Evolutionary conservation across 192 early-diverging fungal genomes (phyloP), one percentile per base, ranked within the genome.

Genomic region (Backusella australiensis): DNA sequence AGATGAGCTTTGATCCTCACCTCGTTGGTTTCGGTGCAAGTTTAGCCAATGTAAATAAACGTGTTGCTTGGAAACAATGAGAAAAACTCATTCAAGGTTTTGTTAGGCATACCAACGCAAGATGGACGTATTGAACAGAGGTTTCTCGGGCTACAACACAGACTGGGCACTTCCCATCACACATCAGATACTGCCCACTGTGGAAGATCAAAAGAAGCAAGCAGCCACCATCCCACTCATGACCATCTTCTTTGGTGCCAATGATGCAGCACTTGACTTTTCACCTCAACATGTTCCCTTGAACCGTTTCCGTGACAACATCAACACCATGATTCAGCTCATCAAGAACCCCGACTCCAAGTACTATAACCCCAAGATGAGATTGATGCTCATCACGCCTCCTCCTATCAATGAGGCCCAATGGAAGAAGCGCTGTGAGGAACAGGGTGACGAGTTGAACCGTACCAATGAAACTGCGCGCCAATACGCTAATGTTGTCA

Each of bases 201-300:
- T 76, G 19, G 49, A 72, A 23, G 36, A 82, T 14, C 49, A 73
- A 46, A n/a, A 72, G 23, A n/a, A 36, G 39, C 12, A 71, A 35
- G 34, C 39, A 4, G 32, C 87, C 1, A 72, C 82, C 17, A 81
- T 92, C 35, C 78, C 80, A 14, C 84, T 95, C 35, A 76, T 95
- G 78, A 88, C 86, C n/a, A 76, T 97, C 26, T 94, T 93, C 68
- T 87, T 94, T 69, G 96, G 96, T 26, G 89, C 96, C 6, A 96
- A 96, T 78, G 96, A 97, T 79, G 88, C 93, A 0, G 86, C 85
- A 0, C 63, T 90, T 29, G 78, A 77, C 2, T 73, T 70, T 7
- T 82, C 83, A 4, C 34, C 72, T 1, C 91, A 93, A 67, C 89
- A 90, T 73, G 89, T 94, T 1, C 79, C 89, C 0, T n/a, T 95